Evolutionary conservation across 257 asterid genomes (phyloP), one percentile per base, ranked within the genome.

Genomic region (Eustoma russellianum): DNA sequence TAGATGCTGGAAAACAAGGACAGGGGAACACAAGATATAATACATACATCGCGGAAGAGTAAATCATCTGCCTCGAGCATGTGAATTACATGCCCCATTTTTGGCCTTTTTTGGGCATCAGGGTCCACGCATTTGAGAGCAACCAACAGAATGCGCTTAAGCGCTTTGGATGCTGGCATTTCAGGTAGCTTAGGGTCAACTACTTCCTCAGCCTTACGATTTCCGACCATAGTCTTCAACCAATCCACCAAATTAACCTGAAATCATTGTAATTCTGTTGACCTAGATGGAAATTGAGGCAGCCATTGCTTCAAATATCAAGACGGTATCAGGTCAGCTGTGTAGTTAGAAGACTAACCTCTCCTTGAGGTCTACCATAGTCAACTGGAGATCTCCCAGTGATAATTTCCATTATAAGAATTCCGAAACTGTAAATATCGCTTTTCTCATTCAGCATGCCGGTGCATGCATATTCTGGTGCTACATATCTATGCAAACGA

Each of bases 81-180:
- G 81, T 86, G 96, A 66, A 90, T 73, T 35, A 86, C 74, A 64
- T 90, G 88, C 56, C 94, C 93, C 96, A 86, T 83, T 64, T 90
- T 90, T 53, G 98, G 96, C 72, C 98, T 82, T 79, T 90, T 90
- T 45, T 79, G 85, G 33, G 94, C 93, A 65, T 90, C 98, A 7
- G 98, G 96, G 66, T 90, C 98, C 40, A 90, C 98, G 71, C 98
- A 90, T 17, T 86, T 78, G 54, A 90, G 94, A 69, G 98, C 96
- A 16, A 86, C 96, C 76, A 90, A 67, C 60, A 90, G 85, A 59
- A 73, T 76, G 34, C 98, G 94, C 65, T 90, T 90, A 48, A 90
- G 74, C 12, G 85, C 83, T 62, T 80, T 90, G n/a, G 98, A 83
- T 52, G 78, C 71, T 24, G 98, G 96, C 69, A 60, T 74, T 62